These are phyloP conservation scores for Podospora tetraspora DNA, from an alignment of 495 filamentous ascomycete genomes.

Conservation along the genomic window DNA sequence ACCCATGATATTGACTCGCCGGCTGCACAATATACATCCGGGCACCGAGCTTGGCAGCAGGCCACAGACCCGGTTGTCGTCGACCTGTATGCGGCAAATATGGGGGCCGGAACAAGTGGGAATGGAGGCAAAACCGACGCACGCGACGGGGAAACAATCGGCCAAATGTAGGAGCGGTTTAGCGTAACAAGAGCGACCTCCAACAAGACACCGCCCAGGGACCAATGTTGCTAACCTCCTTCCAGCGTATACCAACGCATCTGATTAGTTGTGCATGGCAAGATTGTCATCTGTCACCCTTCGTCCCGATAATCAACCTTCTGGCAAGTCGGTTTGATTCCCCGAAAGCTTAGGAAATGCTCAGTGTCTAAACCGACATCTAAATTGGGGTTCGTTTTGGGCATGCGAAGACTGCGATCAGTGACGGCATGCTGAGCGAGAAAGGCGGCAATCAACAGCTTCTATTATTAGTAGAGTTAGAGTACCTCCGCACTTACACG, in stretches of 20 bases:
- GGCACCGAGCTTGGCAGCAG: neutral
- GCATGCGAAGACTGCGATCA: neutral
- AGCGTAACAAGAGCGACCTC: neutral
- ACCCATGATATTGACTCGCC: neutral
- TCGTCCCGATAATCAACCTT: no score
- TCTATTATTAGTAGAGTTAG: neutral
- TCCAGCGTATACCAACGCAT: neutral
- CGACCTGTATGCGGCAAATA: neutral
- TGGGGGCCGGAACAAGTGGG: neutral
- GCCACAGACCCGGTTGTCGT: neutral
- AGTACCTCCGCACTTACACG: neutral
- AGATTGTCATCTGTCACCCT: neutral
- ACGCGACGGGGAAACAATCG: neutral
- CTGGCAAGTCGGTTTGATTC: neutral
- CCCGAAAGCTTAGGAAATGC: neutral
- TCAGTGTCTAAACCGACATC: neutral
- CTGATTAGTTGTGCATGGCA: neutral
- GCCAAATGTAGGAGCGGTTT: neutral
- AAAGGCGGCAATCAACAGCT: neutral
- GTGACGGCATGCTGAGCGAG: neutral
- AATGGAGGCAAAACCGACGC: neutral
- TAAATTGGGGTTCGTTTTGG: neutral
- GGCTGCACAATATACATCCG: neutral
- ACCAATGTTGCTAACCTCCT: neutral
- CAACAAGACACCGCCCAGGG: neutral